These are phyloP conservation scores for Mycena galopus DNA, from an alignment of 768 basidiomycete genomes.

Conservation along the genomic window DNA sequence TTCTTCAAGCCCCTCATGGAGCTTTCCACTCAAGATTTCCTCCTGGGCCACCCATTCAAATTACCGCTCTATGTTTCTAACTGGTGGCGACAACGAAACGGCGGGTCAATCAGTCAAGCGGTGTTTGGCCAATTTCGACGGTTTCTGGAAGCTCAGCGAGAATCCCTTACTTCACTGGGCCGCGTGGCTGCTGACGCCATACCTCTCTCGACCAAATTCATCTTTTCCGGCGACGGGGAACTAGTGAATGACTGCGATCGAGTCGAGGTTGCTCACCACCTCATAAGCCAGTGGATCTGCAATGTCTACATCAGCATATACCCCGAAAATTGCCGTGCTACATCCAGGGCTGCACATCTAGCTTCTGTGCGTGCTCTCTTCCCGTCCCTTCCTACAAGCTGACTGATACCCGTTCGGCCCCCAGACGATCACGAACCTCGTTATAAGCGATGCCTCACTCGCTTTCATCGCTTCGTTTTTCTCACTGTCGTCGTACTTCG, in stretches of 20 bases:
- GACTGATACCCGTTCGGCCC: background rate
- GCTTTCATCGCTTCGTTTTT: conserved; percentile 40
- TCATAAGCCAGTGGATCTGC: conserved; percentile 48
- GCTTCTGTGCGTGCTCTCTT: conserved; percentile 29
- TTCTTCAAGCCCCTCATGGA: conserved; percentile 42
- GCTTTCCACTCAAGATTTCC: conserved; percentile 43
- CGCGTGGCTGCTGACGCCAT: conserved; percentile 24
- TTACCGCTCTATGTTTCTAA: conserved; percentile 16
- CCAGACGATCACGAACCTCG: conserved; percentile 33
- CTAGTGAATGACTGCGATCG: conserved; percentile 35
- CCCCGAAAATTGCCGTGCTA: conserved; percentile 41
- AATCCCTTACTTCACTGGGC: conserved; percentile 21
- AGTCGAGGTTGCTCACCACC: conserved; percentile 44
- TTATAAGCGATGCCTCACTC: conserved; percentile 38
- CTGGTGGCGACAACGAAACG: conserved; percentile 20
- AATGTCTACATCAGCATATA: conserved; percentile 38
- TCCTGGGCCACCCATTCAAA: conserved; percentile 23
- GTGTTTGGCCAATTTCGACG: conserved; percentile 26
- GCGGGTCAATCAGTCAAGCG: background rate
- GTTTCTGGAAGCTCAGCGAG: conserved; percentile 27
- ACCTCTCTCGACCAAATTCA: conserved; percentile 22
- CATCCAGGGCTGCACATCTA: conserved; percentile 39
- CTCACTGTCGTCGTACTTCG: conserved; percentile 40
- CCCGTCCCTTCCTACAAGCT: background rate
- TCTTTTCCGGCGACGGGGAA: conserved; percentile 24